These are phyloP conservation scores for Lactarius evosmus DNA, from an alignment of 768 basidiomycete genomes.

Conservation along the genomic window DNA sequence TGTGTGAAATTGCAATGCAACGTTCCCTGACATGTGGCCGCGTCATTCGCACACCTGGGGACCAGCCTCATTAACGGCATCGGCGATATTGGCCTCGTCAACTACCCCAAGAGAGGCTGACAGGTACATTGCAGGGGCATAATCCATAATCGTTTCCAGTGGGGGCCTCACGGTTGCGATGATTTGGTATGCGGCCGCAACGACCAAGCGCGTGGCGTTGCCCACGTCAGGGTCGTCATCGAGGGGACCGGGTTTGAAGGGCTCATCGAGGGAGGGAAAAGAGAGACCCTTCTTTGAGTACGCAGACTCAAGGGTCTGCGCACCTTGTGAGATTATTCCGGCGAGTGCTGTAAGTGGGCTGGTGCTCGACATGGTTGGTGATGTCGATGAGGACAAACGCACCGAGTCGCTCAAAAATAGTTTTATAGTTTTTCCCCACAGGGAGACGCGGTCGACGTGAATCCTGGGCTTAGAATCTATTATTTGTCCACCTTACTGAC, in stretches of 20 bases:
- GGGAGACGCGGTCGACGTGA: background rate
- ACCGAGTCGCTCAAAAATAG: background rate
- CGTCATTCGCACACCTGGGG: slow-evolving; percentile 4
- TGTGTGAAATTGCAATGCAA: background rate
- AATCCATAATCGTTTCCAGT: slow-evolving; percentile 7
- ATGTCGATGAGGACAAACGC: background rate
- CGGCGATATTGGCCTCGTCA: slow-evolving; percentile 12
- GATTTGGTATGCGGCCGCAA: slow-evolving; percentile 14
- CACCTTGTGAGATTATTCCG: slow-evolving; percentile 4
- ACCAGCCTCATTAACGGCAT: slow-evolving; percentile 13
- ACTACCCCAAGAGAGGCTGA: slow-evolving; percentile 7
- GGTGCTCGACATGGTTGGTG: background rate
- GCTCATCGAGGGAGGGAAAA: slow-evolving; percentile 14
- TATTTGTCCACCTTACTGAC: background rate
- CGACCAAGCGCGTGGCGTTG: slow-evolving; percentile 1
- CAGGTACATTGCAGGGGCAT: slow-evolving; percentile 8
- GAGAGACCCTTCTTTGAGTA: slow-evolving; percentile 10
- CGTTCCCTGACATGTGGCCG: no score
- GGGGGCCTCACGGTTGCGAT: slow-evolving; percentile 12
- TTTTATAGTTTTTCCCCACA: background rate
- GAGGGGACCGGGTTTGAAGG: slow-evolving; percentile 6
- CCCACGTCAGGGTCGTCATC: slow-evolving; percentile 4
- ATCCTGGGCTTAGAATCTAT: no score
- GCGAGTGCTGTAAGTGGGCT: background rate
- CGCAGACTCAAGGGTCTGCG: slow-evolving; percentile 11